Evolutionary conservation across 441 rosid genomes (phyloP), one percentile per base, ranked within the genome.

Genomic region (Croton setiger): DNA sequence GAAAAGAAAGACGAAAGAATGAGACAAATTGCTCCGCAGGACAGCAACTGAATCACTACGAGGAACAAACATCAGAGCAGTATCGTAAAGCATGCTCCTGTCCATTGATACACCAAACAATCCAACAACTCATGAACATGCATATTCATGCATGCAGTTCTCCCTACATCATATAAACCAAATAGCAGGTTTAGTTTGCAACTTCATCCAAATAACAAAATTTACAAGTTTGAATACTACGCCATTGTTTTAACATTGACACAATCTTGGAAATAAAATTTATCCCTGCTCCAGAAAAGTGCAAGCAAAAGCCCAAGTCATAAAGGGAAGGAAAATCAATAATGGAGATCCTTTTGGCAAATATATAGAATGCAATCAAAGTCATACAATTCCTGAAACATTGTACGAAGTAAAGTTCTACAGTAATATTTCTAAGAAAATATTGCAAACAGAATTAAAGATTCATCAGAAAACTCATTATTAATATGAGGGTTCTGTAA

Each of bases 21-120:
- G 9, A 35, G 44, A 45, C 55, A 0, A 44, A n/a, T 17, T 54
- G 10, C 41, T 27, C 31, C 2, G 23, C 44, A 13, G 44, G 27
- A 17, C 5, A 20, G 7, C 43, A 53, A 8, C 53, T 17, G 55
- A 20, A 41, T 18, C 27, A n/a, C 27, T 52, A 27, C 6, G 21
- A n/a, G 55, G 55, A 52, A 41, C 52, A 70, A 53, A 60, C 4
- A 45, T n/a, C 72, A 58, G 31, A 27, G 17, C 31, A 33, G 57
- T n/a, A 57, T n/a, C 56, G 10, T 36, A 68, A n/a, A 45, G 45
- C 45, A 39, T 18, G 55, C 33, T 20, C 57, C 45, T 15, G 5
- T 12, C 14, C 6, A 31, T n/a, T 48, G 45, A 17, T 62, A 17
- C 31, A 62, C 66, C 18, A 43, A 62, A 18, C 17, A 5, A 17